phyloP scores from a whole-genome alignment of 192 early-diverging fungal species.

The Funneliformis mosseae region DNA sequence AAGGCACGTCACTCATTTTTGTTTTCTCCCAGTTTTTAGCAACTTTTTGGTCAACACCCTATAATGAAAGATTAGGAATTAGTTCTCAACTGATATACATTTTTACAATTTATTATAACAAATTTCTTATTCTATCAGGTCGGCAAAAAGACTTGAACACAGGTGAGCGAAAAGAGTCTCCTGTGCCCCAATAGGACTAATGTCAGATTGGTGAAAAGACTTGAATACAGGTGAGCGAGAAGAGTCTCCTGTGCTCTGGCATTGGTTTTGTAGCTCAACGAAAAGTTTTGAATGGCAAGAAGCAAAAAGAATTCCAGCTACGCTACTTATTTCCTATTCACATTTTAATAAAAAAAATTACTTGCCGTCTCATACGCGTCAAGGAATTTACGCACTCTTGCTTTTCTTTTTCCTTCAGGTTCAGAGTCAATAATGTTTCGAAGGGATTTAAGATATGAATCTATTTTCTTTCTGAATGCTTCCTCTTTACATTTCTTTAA shows the following conservation, averaged over 20 bases:
- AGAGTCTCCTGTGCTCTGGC: neutral
- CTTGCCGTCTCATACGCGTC: neutral
- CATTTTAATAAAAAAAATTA: neutral
- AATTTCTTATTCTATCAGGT: neutral
- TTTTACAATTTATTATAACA: neutral
- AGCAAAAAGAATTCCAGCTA: neutral
- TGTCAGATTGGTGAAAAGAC: neutral
- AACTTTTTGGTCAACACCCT: neutral
- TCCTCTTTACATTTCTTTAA: too few species aligned
- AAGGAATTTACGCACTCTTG: neutral
- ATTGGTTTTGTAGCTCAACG: neutral
- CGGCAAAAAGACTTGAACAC: neutral
- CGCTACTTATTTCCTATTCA: neutral
- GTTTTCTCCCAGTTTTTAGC: too few species aligned
- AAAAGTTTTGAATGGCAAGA: neutral
- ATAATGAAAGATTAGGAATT: neutral
- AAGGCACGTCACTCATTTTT: neutral
- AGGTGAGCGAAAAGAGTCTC: neutral
- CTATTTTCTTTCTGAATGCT: neutral
- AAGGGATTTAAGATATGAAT: constrained; percentile 16
- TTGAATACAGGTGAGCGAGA: neutral
- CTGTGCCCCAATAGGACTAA: neutral
- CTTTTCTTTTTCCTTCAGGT: constrained; percentile 9
- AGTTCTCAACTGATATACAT: too few species aligned
- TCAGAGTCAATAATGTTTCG: constrained; percentile 14